Base-by-base conservation (phyloP, 2,329 filamentous ascomycete species). In the Trichoderma endophyticum region DNA sequence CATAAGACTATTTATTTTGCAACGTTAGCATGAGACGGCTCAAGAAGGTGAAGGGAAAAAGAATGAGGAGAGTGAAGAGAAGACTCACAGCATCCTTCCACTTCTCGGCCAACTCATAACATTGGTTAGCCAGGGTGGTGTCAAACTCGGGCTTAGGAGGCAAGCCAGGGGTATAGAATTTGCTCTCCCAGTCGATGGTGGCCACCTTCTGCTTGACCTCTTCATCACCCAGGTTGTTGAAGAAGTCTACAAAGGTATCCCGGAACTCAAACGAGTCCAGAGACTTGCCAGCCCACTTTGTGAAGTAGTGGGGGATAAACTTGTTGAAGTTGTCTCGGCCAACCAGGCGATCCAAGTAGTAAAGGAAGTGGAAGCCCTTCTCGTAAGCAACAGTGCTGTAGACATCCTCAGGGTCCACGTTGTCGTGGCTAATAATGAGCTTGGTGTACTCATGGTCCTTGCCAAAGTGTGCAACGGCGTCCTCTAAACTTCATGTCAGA, bases 181-280 rank as follows among this genome's bases (percentile, higher is more conserved):
- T 93, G 43, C 86, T 88, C 73, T 98, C 91, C 96, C 96, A 99
- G 81, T 98, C 93, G 63, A 99, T 90, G 8, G 87, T 84, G 5
- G 88, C 86, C 39, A 96, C 85, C 77, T 92, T 91, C 75, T 90
- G 86, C 79, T 86, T 84, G 72, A 90, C 84, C 3, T 88, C 86
- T 2, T 87, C 83, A 77, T 97, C 93, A 30, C 86, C 87, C 2
- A 88, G 83, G 3, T 83, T 83, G 72, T 87, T 84, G 81, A 98
- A 98, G 86, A 97, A 98, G 74, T 92, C 88, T 43, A 97, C 80
- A 67, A 98, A 91, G 1, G 93, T 97, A 64, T 91, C 86, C 80
- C 95, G 97, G 88, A 99, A 99, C 78, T 98, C 93, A 77, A 93
- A 97, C 2, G 93, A 97, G 82, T 98, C 94, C 8, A 99, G 87